These are phyloP conservation scores for Peterozyma toletana DNA, from an alignment of 805 yeast genomes.

Conservation along the genomic window DNA sequence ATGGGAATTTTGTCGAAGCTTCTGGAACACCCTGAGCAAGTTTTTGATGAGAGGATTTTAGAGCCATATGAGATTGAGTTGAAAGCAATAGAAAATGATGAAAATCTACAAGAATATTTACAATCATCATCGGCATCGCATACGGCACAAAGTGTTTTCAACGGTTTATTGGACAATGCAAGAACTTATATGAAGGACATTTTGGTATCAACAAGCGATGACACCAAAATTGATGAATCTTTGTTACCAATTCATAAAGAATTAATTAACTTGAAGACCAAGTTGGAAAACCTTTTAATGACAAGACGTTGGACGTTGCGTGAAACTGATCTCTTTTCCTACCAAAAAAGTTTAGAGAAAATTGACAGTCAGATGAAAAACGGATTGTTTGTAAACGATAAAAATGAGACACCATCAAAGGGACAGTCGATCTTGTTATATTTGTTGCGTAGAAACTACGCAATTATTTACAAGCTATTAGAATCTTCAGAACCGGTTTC, in stretches of 20 bases:
- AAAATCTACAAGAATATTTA: conserved; percentile 55
- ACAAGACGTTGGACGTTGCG: conserved; percentile 98
- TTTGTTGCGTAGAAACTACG: conserved; percentile 82
- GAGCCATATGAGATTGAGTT: conserved; percentile 29
- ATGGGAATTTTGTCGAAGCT: conserved; percentile 19
- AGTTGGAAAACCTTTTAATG: conserved; percentile 74
- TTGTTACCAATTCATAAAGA: conserved; percentile 56
- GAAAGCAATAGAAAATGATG: conserved; percentile 33
- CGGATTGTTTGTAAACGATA: conserved; percentile 40
- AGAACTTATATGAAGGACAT: conserved; percentile 68
- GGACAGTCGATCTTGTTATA: conserved; percentile 65
- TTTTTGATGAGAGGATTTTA: conserved; percentile 21
- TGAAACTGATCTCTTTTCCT: conserved; percentile 86
- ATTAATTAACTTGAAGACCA: conserved; percentile 58
- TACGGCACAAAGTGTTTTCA: conserved; percentile 41
- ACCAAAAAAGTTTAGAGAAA: conserved; percentile 64
- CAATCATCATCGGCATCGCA: conserved; percentile 14
- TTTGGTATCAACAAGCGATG: conserved; percentile 30
- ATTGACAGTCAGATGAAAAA: conserved; percentile 68
- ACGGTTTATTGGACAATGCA: conserved; percentile 80
- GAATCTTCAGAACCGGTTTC: conserved; percentile 94
- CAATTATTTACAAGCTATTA: conserved; percentile 79
- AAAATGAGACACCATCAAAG: conserved; percentile 22
- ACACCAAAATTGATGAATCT: conserved; percentile 36
- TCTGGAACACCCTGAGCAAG: conserved; percentile 13